Evolutionary conservation across 768 basidiomycete genomes (phyloP).

Genomic region (Hypholoma fasciculare): DNA sequence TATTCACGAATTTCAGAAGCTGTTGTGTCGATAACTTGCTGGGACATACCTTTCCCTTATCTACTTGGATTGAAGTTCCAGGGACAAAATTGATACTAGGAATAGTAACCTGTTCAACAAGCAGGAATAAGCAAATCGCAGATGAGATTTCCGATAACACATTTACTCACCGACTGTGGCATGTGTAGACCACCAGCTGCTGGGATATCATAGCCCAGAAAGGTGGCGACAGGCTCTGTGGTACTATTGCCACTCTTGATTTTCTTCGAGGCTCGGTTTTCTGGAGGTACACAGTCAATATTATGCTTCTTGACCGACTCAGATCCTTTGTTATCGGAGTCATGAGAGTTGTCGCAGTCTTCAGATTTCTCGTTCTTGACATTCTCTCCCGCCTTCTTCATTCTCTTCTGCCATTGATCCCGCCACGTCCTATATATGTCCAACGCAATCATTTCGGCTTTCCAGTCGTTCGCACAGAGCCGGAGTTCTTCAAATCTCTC

Average conservation of each 20-base stretch:
- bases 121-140: neutral
- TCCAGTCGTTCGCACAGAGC: neutral
- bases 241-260: neutral
- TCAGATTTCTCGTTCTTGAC: neutral
- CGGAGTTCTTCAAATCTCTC: neutral
- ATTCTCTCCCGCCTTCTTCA: neutral
- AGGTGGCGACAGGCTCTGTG: neutral
- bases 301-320: neutral
- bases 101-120: neutral
- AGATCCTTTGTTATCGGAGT: neutral
- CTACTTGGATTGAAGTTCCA: neutral
- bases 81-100: neutral
- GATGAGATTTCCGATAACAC: neutral
- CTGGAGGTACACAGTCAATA: neutral
- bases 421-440: neutral
- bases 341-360: neutral
- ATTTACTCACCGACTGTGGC: neutral
- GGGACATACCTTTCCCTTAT: no score
- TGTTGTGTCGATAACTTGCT: no score
- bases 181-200: neutral
- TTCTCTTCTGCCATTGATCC: neutral
- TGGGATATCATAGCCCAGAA: neutral
- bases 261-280: neutral
- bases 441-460: neutral
- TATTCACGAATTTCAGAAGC: neutral